These are phyloP conservation scores for Colletotrichum eremochloae DNA, from an alignment of 2,329 filamentous ascomycete species.

Conservation along the genomic window DNA sequence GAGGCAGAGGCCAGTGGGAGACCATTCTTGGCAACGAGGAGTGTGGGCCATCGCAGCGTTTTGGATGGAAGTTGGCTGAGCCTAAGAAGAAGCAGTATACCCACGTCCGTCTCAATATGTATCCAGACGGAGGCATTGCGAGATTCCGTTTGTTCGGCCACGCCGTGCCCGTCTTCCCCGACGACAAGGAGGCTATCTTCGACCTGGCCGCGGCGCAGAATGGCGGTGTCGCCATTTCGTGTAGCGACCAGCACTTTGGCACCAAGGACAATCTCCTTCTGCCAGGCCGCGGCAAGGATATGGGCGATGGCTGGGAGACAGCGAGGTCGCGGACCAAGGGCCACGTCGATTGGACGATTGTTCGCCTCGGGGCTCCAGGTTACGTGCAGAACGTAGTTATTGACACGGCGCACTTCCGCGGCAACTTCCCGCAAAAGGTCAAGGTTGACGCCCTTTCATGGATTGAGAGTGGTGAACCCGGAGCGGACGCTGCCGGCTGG, in stretches of 20 bases:
- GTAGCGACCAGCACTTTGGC: conserved; percentile 88
- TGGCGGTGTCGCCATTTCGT: conserved; percentile 80
- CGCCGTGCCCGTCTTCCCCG: conserved; percentile 81
- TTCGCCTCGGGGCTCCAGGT: conserved; percentile 77
- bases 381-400: conserved; percentile 76
- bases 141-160: conserved; percentile 83
- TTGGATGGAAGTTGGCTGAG: conserved; percentile 76
- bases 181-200: conserved; percentile 73
- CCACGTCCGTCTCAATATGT: conserved; percentile 86
- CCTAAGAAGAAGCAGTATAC: conserved; percentile 78
- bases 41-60: conserved; percentile 80
- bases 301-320: conserved; percentile 92
- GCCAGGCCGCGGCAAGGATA: conserved; percentile 83
- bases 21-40: conserved; percentile 77
- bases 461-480: conserved; percentile 67
- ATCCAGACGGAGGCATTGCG: conserved; percentile 86
- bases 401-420: conserved; percentile 86
- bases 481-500: conserved; percentile 72
- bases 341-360: conserved; percentile 86
- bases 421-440: conserved; percentile 85
- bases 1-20: conserved; percentile 74
- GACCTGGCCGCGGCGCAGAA: conserved; percentile 85
- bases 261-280: conserved; percentile 85
- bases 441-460: conserved; percentile 74
- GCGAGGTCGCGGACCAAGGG: conserved; percentile 77